phyloP scores from a whole-genome alignment of 179 eudicot genomes.

The Beta lomatogona region DNA sequence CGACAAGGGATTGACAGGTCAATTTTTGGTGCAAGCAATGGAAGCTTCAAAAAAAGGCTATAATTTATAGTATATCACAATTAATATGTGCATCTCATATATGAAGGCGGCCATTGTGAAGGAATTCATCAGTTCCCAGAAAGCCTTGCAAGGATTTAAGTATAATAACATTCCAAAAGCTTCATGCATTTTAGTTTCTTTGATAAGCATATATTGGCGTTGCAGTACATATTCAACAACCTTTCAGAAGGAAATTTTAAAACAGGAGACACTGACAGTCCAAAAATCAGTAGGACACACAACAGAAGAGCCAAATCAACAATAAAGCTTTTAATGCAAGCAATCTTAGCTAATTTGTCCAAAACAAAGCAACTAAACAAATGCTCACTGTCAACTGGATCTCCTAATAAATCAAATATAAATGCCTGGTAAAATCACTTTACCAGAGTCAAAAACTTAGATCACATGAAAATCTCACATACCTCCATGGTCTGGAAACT shows the following conservation, averaged over 20 bases:
- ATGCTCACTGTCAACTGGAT: not conserved
- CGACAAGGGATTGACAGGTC: not conserved
- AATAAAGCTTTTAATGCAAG: not conserved
- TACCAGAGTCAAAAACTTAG: not conserved
- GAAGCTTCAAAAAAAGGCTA: not conserved
- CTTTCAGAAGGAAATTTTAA: not conserved
- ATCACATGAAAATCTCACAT: constrained; percentile 23
- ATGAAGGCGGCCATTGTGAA: not conserved
- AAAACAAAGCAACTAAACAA: not conserved
- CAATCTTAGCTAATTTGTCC: not conserved
- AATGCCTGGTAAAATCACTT: not conserved
- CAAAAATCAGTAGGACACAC: not conserved
- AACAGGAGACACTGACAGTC: not conserved
- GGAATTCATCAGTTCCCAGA: not conserved
- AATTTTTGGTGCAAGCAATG: not conserved
- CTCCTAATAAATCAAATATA: not conserved
- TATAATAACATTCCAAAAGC: not conserved
- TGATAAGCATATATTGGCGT: not conserved
- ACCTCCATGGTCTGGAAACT: constrained; percentile 99
- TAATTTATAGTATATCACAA: not conserved
- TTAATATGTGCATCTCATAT: not conserved
- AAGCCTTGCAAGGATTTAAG: not conserved
- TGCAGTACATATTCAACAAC: not conserved
- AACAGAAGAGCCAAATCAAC: not conserved
- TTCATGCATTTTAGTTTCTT: not conserved